phyloP scores from a whole-genome alignment of 1,284 basidiomycete genomes.

The Cerioporus squamosus region DNA sequence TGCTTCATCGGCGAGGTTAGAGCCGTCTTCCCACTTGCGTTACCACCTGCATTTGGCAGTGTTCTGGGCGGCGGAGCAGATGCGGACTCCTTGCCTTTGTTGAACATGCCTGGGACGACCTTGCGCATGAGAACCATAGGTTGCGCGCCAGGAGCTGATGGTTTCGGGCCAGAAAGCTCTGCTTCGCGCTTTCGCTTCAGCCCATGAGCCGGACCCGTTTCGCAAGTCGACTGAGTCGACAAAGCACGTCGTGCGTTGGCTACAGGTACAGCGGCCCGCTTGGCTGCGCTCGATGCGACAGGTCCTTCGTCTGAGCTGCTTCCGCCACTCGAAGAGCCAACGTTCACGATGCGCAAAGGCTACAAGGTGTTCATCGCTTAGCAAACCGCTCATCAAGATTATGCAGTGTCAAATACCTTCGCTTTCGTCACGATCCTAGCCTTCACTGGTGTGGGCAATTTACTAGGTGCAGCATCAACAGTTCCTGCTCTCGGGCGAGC shows the following conservation, averaged over 20 bases:
- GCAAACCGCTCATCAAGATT: too few relatives aligned
- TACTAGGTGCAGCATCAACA: constrained; percentile 5
- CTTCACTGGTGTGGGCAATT: constrained; percentile 9
- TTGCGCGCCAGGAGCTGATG: constrained; percentile 29
- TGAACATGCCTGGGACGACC: constrained; percentile 30
- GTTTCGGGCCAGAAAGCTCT: constrained; percentile 25
- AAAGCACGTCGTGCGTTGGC: too few relatives aligned
- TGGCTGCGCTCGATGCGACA: constrained; percentile 3
- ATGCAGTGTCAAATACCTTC: neutral
- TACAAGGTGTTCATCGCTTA: neutral
- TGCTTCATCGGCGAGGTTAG: constrained; percentile 16
- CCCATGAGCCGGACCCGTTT: constrained; percentile 7
- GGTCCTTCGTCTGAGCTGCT: constrained; percentile 32
- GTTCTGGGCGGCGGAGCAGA: neutral
- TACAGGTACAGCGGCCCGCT: constrained; percentile 5
- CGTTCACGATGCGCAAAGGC: constrained; percentile 21
- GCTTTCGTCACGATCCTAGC: constrained; percentile 5
- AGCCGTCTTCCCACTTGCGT: neutral
- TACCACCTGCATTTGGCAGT: neutral
- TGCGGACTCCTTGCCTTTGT: constrained; percentile 17
- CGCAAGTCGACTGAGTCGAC: neutral
- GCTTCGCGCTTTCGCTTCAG: constrained; percentile 48
- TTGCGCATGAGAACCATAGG: constrained; percentile 31
- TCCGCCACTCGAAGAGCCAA: constrained; percentile 26
- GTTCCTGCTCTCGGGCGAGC: constrained; percentile 32